phyloP scores from a whole-genome alignment of 768 basidiomycete species.

The Serendipita indica region DNA sequence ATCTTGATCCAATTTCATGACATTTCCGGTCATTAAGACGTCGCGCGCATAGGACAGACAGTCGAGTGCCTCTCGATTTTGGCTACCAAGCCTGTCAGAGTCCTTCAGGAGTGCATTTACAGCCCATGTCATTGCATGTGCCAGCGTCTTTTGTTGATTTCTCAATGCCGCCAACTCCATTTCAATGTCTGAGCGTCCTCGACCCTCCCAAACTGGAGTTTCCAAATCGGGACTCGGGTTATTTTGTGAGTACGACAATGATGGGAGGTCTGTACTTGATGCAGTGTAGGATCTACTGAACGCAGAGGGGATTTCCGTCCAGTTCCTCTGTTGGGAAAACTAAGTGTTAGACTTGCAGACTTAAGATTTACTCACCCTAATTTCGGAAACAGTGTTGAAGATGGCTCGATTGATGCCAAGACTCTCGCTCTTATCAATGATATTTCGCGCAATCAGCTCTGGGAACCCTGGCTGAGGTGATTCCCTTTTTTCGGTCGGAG shows the following conservation, averaged over 20 bases:
- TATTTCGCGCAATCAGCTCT: conserved; percentile 55
- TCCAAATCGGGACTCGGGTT: conserved; percentile 29
- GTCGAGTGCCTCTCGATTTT: conserved; percentile 51
- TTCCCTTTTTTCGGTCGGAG: neutral
- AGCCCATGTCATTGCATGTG: conserved; percentile 58
- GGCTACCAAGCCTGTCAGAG: conserved; percentile 34
- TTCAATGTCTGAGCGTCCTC: conserved; percentile 55
- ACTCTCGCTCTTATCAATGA: conserved; percentile 63
- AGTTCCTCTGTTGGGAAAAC: conserved; percentile 47
- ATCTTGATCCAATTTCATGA: conserved; percentile 45
- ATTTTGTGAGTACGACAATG: conserved; percentile 32
- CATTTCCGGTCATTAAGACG: conserved; percentile 38
- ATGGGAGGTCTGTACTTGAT: conserved; percentile 13
- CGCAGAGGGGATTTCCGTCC: conserved; percentile 66
- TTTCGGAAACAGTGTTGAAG: conserved; percentile 64
- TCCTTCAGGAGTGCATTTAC: conserved; percentile 48
- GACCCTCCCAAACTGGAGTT: conserved; percentile 54
- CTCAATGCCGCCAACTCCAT: conserved; percentile 41
- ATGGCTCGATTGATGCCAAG: conserved; percentile 74
- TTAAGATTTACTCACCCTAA: conserved; percentile 36
- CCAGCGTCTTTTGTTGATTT: conserved; percentile 45
- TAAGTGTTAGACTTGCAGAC: neutral
- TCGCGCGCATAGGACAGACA: conserved; percentile 66
- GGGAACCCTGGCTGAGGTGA: conserved; percentile 31
- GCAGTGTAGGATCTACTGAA: conserved; percentile 40